These are phyloP conservation scores for Aciculosporium take DNA, from an alignment of 2,329 filamentous ascomycete species.

Conservation along the genomic window DNA sequence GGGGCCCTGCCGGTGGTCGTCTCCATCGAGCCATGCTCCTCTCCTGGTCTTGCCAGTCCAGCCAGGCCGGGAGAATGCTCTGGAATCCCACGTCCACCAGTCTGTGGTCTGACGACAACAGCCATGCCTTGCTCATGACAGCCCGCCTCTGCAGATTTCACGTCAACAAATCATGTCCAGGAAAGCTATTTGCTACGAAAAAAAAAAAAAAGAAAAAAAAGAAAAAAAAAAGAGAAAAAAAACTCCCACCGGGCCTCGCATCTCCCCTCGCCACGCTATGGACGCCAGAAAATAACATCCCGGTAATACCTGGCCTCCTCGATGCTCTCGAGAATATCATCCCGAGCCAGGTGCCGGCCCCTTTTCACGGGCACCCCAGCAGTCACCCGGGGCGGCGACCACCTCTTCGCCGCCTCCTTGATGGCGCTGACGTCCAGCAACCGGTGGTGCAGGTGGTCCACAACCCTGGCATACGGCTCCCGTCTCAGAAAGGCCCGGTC, in stretches of 20 bases:
- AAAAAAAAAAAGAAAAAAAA: background rate
- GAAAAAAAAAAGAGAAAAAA: too few relatives aligned
- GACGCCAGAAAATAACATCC: constrained; percentile 46
- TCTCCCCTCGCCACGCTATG: constrained; percentile 5
- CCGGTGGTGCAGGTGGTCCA: constrained; percentile 73
- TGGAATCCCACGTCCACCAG: too few relatives aligned
- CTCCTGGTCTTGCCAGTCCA: background rate
- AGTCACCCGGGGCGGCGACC: constrained; percentile 41
- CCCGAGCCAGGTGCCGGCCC: constrained; percentile 64
- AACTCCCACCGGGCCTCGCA: too few relatives aligned
- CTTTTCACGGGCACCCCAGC: constrained; percentile 56
- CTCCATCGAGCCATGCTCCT: too few relatives aligned
- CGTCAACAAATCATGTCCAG: too few relatives aligned
- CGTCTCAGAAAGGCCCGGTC: constrained; percentile 69
- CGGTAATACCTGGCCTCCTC: constrained; percentile 78
- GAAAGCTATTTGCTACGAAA: too few relatives aligned
- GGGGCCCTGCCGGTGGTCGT: too few relatives aligned
- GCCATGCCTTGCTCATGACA: too few relatives aligned
- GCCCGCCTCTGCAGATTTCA: too few relatives aligned
- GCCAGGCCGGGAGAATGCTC: too few relatives aligned
- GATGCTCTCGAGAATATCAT: constrained; percentile 93
- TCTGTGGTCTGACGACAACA: too few relatives aligned
- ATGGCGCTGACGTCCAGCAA: constrained; percentile 84
- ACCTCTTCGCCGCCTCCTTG: constrained; percentile 79
- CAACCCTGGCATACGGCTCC: constrained; percentile 57